phyloP scores from a whole-genome alignment of 1,284 basidiomycete genomes.

The Leccinum subspadiceum region DNA sequence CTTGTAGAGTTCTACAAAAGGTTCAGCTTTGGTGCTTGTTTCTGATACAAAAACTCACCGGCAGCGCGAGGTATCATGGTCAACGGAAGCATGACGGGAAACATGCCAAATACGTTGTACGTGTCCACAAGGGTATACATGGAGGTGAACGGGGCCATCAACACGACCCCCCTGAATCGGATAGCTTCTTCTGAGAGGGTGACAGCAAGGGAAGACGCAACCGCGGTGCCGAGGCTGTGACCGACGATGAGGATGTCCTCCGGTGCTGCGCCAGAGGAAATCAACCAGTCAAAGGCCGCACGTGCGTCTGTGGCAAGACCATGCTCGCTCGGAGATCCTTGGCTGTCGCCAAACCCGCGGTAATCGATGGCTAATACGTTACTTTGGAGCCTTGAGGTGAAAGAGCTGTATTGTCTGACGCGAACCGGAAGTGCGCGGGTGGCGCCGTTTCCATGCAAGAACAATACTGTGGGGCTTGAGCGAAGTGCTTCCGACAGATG shows the following conservation, averaged over 20 bases:
- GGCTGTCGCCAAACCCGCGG: conserved; percentile 90
- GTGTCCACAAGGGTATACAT: conserved; percentile 65
- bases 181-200: conserved; percentile 55
- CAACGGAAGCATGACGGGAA: conserved; percentile 73
- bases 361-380: conserved; percentile 90
- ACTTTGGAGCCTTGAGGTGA: conserved; percentile 59
- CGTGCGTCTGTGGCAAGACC: conserved; percentile 79
- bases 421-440: conserved; percentile 70
- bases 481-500: conserved; percentile 48
- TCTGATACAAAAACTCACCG: conserved; percentile 45
- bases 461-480: conserved; percentile 74
- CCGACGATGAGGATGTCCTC: conserved; percentile 72
- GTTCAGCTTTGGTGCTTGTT: neutral
- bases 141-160: conserved; percentile 79
- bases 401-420: conserved; percentile 58
- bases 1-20: conserved; percentile 52
- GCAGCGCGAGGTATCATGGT: conserved; percentile 67
- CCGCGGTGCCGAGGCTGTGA: conserved; percentile 82
- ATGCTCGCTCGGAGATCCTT: conserved; percentile 70
- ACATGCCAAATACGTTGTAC: conserved; percentile 66
- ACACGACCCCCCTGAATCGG: conserved; percentile 58
- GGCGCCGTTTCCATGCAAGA: conserved; percentile 88
- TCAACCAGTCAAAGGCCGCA: conserved; percentile 79
- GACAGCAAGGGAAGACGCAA: conserved; percentile 62
- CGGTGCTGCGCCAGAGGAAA: conserved; percentile 53